Evolutionary conservation across 768 basidiomycete species (phyloP).

Genomic region (Tulasnella sp.): DNA sequence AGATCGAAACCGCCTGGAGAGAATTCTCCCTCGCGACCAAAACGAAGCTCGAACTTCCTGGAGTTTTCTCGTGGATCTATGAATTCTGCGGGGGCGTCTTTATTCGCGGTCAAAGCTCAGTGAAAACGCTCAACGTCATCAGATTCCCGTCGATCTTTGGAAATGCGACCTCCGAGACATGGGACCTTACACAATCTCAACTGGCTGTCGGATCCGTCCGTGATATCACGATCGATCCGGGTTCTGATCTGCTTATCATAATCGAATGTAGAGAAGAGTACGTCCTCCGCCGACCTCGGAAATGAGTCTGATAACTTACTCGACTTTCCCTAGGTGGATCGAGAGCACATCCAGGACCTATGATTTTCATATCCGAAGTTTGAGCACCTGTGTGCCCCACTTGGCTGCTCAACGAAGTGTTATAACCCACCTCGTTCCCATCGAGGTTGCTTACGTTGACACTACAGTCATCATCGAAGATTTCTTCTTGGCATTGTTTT

Average conservation of each 20-base stretch:
- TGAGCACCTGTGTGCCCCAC: too few relatives aligned
- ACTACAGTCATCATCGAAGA: neutral
- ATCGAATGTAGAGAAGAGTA: neutral
- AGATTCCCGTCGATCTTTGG: neutral
- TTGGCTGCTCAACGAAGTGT: too few relatives aligned
- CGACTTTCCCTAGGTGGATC: neutral
- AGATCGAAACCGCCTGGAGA: neutral
- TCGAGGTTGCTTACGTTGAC: too few relatives aligned
- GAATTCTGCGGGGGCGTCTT: slow-evolving; percentile 1
- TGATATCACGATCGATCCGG: neutral
- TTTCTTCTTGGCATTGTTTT: neutral
- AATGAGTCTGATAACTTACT: too few relatives aligned
- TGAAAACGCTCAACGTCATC: neutral
- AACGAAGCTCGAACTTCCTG: neutral
- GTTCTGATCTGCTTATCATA: neutral
- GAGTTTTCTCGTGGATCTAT: neutral
- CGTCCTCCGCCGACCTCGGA: too few relatives aligned
- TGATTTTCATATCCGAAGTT: too few relatives aligned
- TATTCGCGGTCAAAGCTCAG: neutral
- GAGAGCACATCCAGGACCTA: too few relatives aligned
- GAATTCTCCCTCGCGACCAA: neutral
- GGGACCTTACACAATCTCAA: too few relatives aligned
- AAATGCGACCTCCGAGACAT: neutral
- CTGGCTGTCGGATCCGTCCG: neutral
- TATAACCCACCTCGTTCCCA: too few relatives aligned